These are phyloP conservation scores for Dothideomycetes sp. DNA, from an alignment of 2,329 filamentous ascomycete species.

Conservation along the genomic window DNA sequence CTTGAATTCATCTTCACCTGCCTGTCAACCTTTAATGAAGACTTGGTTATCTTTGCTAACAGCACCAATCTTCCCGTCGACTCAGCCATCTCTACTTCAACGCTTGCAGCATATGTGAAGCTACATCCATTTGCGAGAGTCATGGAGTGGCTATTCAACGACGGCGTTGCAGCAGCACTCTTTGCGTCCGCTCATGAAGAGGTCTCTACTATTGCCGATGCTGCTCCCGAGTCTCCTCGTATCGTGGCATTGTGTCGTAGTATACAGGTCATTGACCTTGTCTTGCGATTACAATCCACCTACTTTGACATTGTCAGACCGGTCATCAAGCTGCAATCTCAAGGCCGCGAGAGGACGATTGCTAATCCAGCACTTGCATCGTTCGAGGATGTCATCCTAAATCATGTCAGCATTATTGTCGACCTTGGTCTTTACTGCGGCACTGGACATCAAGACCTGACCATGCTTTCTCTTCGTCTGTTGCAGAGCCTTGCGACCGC, in stretches of 20 bases:
- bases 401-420: slow-evolving; percentile 66
- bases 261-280: slow-evolving; percentile 73
- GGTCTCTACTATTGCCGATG: slow-evolving; percentile 57
- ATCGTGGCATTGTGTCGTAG: slow-evolving; percentile 67
- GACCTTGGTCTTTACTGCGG: slow-evolving; percentile 81
- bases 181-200: slow-evolving; percentile 73
- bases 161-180: slow-evolving; percentile 69
- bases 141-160: slow-evolving; percentile 98
- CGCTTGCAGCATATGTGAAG: slow-evolving; percentile 67
- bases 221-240: slow-evolving; percentile 67
- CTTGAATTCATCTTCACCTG: slow-evolving; percentile 74
- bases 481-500: slow-evolving; percentile 81
- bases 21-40: slow-evolving; percentile 83
- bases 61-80: slow-evolving; percentile 68
- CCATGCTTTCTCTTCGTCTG: slow-evolving; percentile 68
- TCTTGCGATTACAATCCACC: slow-evolving; percentile 80
- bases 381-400: slow-evolving; percentile 84
- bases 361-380: slow-evolving; percentile 70
- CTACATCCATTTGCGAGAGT: slow-evolving; percentile 88
- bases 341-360: slow-evolving; percentile 49
- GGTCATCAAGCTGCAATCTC: slow-evolving; percentile 56
- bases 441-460: slow-evolving; percentile 69
- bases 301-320: slow-evolving; percentile 84
- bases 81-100: slow-evolving; percentile 59
- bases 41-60: slow-evolving; percentile 76